Evolutionary conservation across 768 basidiomycete species (phyloP), one percentile per base, ranked within the genome.

Genomic region (Serendipita sp.): DNA sequence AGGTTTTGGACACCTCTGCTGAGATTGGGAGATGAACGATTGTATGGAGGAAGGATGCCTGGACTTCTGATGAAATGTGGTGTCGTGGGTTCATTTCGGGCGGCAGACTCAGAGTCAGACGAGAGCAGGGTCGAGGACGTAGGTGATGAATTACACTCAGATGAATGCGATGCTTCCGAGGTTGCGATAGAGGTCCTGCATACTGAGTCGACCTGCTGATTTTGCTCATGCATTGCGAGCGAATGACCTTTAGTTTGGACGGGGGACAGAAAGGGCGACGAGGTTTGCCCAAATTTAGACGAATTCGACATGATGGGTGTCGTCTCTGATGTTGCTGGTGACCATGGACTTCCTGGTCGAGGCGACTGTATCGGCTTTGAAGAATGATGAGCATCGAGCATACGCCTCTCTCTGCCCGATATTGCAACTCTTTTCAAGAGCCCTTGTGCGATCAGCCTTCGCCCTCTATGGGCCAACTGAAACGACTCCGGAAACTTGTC

Each of bases 371-470:
- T 34, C 20, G 45, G n/a, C 28, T 28, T 28, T 9, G 20, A 50
- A 4, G 30, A 42, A 16, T 48, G 61, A 9, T 63, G 42, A 50
- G 62, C 61, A 60, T 44, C 61, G 26, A 38, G 42, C 11, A 50
- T 9, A 9, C n/a, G 20, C n/a, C n/a, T 50, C 42, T 70, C 68
- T 43, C 45, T 71, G 64, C 72, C 75, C n/a, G 72, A 71, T 20
- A 71, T 53, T 45, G 74, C 69, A 3, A 83, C 73, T 9, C 79
- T 75, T 7, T 75, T 69, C 4, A 91, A 72, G 2, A 76, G 71
- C 17, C 89, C 90, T 65, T 85, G 82, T 62, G 80, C 79, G 42
- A 93, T 74, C 13, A 95, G 75, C 42, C 84, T 75, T n/a, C 93
- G 79, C 63, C 88, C 88, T 43, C 90, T 77, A 30, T 76, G 77